Percentiles rank a stretch among this genome's conserved stretches.
These are phyloP conservation scores for Clavispora phyllophila DNA, from an alignment of 805 yeast genomes.

Conservation along the genomic window DNA sequence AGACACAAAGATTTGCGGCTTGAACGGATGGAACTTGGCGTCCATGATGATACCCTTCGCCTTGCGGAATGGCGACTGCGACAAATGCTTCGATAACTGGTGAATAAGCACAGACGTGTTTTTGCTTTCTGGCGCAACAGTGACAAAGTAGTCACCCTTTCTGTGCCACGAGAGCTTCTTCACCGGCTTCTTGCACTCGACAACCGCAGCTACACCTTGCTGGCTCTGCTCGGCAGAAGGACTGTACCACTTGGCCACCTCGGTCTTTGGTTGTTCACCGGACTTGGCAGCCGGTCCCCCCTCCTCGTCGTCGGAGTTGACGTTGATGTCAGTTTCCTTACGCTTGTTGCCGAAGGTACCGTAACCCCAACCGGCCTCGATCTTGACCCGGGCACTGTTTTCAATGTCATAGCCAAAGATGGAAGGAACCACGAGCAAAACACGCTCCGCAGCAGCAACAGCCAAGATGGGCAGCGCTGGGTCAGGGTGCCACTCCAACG, in stretches of 20 bases:
- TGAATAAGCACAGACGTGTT: conserved; percentile 88
- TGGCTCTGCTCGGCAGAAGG: conserved; percentile 58
- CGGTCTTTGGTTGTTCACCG: conserved; percentile 30
- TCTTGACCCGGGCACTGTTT: conserved; percentile 67
- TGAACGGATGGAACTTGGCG: conserved; percentile 94
- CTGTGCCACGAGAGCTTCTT: conserved; percentile 93
- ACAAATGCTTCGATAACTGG: conserved; percentile 87
- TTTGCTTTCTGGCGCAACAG: conserved; percentile 92
- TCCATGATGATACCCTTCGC: conserved; percentile 93
- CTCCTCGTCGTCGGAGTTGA: conserved; percentile 32
- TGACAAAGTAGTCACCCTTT: conserved; percentile 93
- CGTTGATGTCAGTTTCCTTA: conserved; percentile 32
- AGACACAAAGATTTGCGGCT: conserved; percentile 89
- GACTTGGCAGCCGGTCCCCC: conserved; percentile 19
- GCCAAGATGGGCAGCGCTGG: conserved; percentile 71
- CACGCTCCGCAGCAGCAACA: conserved; percentile 73
- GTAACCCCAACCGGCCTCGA: conserved; percentile 91
- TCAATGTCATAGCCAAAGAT: conserved; percentile 85
- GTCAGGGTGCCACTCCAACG: conserved; percentile 88
- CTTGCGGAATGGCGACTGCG: conserved; percentile 93
- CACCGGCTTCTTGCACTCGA: conserved; percentile 61
- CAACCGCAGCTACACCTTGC: conserved; percentile 67
- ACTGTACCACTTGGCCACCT: conserved; percentile 76
- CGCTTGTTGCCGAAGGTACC: conserved; percentile 55
- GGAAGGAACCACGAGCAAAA: conserved; percentile 82